A percentile compares a stretch with the other conserved stretches of the same genome.
These are phyloP conservation scores for Fusarium burgessii DNA, from an alignment of 2,329 filamentous ascomycete species.

Conservation along the genomic window DNA sequence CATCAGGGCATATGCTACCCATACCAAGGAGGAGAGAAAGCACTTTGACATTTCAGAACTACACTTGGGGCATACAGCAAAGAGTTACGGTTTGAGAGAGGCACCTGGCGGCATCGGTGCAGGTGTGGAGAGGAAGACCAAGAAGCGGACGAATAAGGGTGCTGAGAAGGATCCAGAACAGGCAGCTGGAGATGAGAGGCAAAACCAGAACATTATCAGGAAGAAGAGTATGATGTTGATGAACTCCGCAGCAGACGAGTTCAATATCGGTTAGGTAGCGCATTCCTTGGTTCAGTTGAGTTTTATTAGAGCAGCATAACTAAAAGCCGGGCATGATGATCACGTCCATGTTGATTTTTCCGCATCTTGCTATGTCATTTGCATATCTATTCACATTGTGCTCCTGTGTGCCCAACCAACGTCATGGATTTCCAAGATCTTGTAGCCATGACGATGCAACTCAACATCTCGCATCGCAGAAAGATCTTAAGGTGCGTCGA, in stretches of 20 bases:
- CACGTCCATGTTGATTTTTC: slow-evolving; percentile 19
- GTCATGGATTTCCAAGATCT: slow-evolving; percentile 20
- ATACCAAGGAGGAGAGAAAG: slow-evolving; percentile 83
- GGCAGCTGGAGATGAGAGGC: slow-evolving; percentile 47
- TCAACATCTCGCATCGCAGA: slow-evolving; percentile 15
- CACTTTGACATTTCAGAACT: slow-evolving; percentile 94
- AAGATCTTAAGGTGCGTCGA: slow-evolving; percentile 11
- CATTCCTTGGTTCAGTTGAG: slow-evolving; percentile 30
- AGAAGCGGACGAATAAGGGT: slow-evolving; percentile 54
- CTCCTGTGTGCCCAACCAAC: slow-evolving; percentile 4
- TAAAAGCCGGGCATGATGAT: slow-evolving; percentile 34
- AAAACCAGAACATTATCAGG: slow-evolving; percentile 61
- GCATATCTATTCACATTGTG: not conserved
- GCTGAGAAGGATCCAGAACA: slow-evolving; percentile 54
- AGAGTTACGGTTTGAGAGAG: slow-evolving; percentile 91
- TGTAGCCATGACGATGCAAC: slow-evolving; percentile 18
- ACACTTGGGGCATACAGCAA: slow-evolving; percentile 92
- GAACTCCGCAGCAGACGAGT: slow-evolving; percentile 73
- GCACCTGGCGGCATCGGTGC: slow-evolving; percentile 84
- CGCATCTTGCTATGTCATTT: slow-evolving; percentile 4
- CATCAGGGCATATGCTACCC: slow-evolving; percentile 93
- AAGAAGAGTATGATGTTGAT: slow-evolving; percentile 74
- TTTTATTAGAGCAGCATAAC: slow-evolving; percentile 28
- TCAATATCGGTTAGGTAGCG: slow-evolving; percentile 70
- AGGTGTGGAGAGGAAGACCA: slow-evolving; percentile 62